Percentiles rank a stretch among this genome's conserved stretches.
Conservation (phyloP, 192 early-diverging fungal species). For the Rhizophagus prolifer region DNA sequence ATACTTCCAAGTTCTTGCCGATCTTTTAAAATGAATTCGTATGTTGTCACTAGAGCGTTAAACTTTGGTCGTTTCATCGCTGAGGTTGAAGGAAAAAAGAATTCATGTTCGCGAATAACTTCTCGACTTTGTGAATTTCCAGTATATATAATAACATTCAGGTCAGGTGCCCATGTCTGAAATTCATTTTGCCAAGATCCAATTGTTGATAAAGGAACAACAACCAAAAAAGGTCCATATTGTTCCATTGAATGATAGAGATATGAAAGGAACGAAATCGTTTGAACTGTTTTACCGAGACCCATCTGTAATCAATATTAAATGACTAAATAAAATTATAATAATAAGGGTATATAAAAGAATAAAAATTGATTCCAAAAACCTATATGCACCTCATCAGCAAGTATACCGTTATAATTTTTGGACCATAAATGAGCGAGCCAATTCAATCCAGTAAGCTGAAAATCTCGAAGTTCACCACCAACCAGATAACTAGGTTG, state of each 20-base stretch:
- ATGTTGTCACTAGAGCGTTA: constrained; percentile 94
- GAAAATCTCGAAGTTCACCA: constrained; percentile 93
- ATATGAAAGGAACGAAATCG: constrained; percentile 88
- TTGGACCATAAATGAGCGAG: constrained; percentile 93
- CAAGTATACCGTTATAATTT: constrained; percentile 95
- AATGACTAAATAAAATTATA: constrained; percentile 79
- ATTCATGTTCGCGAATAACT: constrained; percentile 93
- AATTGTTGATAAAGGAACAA: constrained; percentile 95
- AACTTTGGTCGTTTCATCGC: constrained; percentile 62
- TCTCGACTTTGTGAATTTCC: constrained; percentile 80
- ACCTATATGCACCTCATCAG: constrained; percentile 76
- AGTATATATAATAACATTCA: constrained; percentile 90
- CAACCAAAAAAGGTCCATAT: constrained; percentile 94
- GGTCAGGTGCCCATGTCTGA: constrained; percentile 89
- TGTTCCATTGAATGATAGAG: constrained; percentile 80
- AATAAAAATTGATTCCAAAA: constrained; percentile 91
- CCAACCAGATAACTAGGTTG: constrained; percentile 84
- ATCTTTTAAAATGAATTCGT: constrained; percentile 94
- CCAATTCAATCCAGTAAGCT: constrained; percentile 95
- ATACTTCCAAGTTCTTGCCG: constrained; percentile 74
- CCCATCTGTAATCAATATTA: constrained; percentile 61
- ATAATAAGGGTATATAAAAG: constrained; percentile 68
- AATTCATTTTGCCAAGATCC: constrained; percentile 96
- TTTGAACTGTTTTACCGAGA: constrained; percentile 97
- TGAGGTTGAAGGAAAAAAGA: constrained; percentile 61